These are phyloP conservation scores for Quercus glauca DNA, from an alignment of 306 rosid genomes.

Conservation along the genomic window DNA sequence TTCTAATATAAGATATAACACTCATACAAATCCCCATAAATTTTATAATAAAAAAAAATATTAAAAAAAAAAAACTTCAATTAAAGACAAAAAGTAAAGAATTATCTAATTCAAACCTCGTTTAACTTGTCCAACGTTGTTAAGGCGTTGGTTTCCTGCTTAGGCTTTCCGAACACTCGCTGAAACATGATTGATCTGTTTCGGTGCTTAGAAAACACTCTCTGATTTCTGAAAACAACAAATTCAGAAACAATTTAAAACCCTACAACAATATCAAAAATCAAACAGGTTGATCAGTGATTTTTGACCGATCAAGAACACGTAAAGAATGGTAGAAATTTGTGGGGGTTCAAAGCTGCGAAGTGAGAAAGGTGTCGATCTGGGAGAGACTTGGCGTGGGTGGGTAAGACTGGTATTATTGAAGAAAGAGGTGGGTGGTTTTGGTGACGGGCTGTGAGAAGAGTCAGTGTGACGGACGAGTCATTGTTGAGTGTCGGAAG, in stretches of 20 bases:
- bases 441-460: neutral
- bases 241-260: neutral
- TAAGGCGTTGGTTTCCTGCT: conserved; percentile 70
- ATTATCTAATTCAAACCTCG: conserved; percentile 44
- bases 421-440: neutral
- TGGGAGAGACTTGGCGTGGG: neutral
- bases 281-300: neutral
- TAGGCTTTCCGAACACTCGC: conserved; percentile 83
- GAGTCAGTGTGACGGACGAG: neutral
- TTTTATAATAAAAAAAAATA: neutral
- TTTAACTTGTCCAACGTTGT: conserved; percentile 80
- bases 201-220: neutral
- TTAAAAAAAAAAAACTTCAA: neutral
- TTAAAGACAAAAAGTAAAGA: neutral
- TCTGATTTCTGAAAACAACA: neutral
- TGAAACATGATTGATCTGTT: conserved; percentile 63
- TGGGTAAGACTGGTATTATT: neutral
- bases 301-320: neutral
- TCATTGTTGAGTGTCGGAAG: neutral
- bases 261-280: neutral
- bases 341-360: too few species aligned
- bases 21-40: neutral
- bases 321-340: too few species aligned
- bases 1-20: neutral
- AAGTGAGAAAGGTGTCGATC: neutral